These are phyloP conservation scores for Sugiyamaella mastotermitis DNA, from an alignment of 805 yeast genomes.

Conservation along the genomic window DNA sequence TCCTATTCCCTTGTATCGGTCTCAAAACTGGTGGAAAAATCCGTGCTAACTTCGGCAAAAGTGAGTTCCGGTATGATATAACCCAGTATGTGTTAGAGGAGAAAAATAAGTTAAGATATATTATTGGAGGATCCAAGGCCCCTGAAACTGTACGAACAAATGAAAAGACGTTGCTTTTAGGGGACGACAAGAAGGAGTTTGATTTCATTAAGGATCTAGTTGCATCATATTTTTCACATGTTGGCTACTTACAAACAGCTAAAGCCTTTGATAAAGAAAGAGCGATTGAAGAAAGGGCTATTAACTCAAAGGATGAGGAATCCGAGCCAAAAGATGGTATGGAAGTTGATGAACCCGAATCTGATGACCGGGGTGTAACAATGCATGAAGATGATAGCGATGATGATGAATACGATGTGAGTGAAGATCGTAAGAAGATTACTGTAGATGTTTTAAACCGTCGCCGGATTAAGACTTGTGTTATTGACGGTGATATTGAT, in stretches of 20 bases:
- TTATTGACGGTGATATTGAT: conserved; percentile 42
- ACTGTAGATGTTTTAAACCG: conserved; percentile 37
- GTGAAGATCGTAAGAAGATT: conserved; percentile 18
- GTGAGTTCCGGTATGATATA: conserved; percentile 57
- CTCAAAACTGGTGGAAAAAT: conserved; percentile 39
- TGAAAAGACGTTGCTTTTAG: conserved; percentile 13
- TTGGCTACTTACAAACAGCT: conserved; percentile 52
- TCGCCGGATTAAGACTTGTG: conserved; percentile 39
- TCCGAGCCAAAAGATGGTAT: background rate
- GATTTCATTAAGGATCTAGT: conserved; percentile 33
- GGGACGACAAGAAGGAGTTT: conserved; percentile 10
- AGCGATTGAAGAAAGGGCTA: conserved; percentile 23
- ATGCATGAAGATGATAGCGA: conserved; percentile 10
- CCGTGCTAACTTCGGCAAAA: conserved; percentile 44
- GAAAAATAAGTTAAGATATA: conserved; percentile 32
- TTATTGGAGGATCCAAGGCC: conserved; percentile 12
- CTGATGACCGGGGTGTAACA: too few species aligned
- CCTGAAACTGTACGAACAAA: conserved; percentile 2
- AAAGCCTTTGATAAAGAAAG: conserved; percentile 47
- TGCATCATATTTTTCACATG: conserved; percentile 48
- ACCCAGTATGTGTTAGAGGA: conserved; percentile 43
- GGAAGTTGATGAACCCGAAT: background rate
- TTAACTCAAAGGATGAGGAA: conserved; percentile 6
- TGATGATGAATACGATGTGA: conserved; percentile 15
- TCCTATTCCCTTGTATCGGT: conserved; percentile 46